Evolutionary conservation across 352 stramenopile species (phyloP).

Genomic region (Detonula confervacea): DNA sequence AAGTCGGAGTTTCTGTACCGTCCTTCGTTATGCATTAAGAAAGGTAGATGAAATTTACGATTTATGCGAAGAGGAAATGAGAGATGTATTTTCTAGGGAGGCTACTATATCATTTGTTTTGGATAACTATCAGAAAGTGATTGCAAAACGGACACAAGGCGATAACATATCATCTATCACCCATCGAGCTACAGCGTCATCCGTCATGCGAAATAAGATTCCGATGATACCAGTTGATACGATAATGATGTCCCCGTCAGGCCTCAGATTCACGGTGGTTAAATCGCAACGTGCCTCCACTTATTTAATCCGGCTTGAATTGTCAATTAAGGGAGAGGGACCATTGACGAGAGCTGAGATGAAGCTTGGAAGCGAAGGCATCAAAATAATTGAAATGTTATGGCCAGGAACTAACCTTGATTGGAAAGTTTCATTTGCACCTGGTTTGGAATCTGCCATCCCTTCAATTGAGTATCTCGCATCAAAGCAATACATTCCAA

Average conservation of each 20-base stretch:
- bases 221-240: background rate
- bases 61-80: background rate
- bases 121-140: background rate
- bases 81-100: background rate
- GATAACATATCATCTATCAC: background rate
- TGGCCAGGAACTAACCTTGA: too few relatives aligned
- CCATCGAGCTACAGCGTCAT: conserved; percentile 6
- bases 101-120: background rate
- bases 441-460: too few relatives aligned
- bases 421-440: too few relatives aligned
- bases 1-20: background rate
- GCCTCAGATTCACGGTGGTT: too few relatives aligned
- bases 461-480: too few relatives aligned
- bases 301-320: too few relatives aligned
- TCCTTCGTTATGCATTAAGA: background rate
- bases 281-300: too few relatives aligned
- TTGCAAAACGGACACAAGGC: background rate
- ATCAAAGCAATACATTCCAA: too few relatives aligned
- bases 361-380: background rate
- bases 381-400: conserved; percentile 8
- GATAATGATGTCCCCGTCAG: background rate
- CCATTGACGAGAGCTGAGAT: background rate
- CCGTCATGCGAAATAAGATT: conserved; percentile 9
- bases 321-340: conserved; percentile 10
- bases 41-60: background rate